Conservation (phyloP, 2,329 filamentous ascomycete genomes). For the Fonsecaea nubica region DNA sequence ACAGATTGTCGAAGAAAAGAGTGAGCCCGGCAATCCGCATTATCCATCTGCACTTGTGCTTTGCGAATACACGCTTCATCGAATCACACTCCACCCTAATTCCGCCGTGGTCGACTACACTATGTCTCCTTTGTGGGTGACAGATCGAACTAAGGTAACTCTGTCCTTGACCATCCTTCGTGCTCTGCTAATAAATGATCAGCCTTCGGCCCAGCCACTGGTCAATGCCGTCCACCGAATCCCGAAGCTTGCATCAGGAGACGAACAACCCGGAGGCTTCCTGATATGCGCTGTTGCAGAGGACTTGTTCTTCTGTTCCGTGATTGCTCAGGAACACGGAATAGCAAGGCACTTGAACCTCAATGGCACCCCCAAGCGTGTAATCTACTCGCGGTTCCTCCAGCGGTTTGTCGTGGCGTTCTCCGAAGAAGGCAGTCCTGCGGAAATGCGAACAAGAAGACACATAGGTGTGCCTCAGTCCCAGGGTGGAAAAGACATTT, state of each 20-base stretch:
- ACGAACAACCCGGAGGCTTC: conserved; percentile 48
- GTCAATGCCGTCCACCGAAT: conserved; percentile 48
- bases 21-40: not conserved
- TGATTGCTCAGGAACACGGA: conserved; percentile 48
- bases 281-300: conserved; percentile 57
- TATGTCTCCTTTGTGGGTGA: conserved; percentile 28
- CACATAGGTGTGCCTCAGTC: not conserved
- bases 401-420: conserved; percentile 57
- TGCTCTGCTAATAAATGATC: conserved; percentile 15
- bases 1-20: conserved; percentile 21
- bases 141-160: conserved; percentile 32
- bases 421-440: conserved; percentile 44
- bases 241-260: conserved; percentile 39
- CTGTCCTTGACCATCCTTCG: not conserved
- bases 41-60: conserved; percentile 31
- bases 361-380: conserved; percentile 50
- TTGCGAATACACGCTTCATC: conserved; percentile 28
- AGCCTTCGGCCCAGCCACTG: conserved; percentile 24
- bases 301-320: conserved; percentile 55
- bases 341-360: conserved; percentile 50
- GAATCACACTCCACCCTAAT: conserved; percentile 32
- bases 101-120: conserved; percentile 27
- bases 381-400: conserved; percentile 55
- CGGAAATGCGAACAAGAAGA: not conserved
- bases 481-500: not conserved